Evolutionary conservation across 1,284 basidiomycete species (phyloP), one percentile per base, ranked within the genome.

Genomic region (Cystobasidiaceae sp.): DNA sequence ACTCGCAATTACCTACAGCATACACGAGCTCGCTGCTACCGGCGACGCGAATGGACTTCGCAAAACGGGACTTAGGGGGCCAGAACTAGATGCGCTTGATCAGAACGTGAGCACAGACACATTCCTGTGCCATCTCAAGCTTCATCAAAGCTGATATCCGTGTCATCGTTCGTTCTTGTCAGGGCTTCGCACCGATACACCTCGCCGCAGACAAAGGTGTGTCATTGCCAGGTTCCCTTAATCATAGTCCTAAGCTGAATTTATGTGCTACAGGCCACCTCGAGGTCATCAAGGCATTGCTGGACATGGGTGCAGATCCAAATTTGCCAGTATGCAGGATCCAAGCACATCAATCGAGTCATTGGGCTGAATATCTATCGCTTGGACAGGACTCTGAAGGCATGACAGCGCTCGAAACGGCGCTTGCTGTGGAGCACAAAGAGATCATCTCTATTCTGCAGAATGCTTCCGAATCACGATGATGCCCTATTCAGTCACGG

Each of bases 101-200:
- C 19, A 55, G 39, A 33, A 55, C 33, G 61, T 64, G 28, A 5
- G 61, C 19, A 1, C 7, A 34, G 30, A 8, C 0, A 11, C 34
- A 25, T 34, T 11, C 25, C 30, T 17, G 9, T 39, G 51, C 28
- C 15, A n/a, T n/a, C n/a, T n/a, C n/a, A n/a, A n/a, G n/a, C n/a
- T n/a, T n/a, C n/a, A n/a, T n/a, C n/a, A n/a, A 8, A 45, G 9
- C 23, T 1, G 5, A 9, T 1, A 9, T 32, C n/a, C 25, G 25
- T 8, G 19, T 33, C 9, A 51, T 7, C 27, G 13, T 30, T 17
- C 4, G 33, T 32, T 51, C n/a, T 17, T 2, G 4, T 9, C 61
- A 64, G 61, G 61, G 61, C 32, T 64, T 64, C 52, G 51, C 61
- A 9, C 23, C 61, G 6, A 32, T 64, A 19, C 61, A 64, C 48